Evolutionary conservation across 2,329 filamentous ascomycete genomes (phyloP).

Genomic region (Botrytis fabae): DNA sequence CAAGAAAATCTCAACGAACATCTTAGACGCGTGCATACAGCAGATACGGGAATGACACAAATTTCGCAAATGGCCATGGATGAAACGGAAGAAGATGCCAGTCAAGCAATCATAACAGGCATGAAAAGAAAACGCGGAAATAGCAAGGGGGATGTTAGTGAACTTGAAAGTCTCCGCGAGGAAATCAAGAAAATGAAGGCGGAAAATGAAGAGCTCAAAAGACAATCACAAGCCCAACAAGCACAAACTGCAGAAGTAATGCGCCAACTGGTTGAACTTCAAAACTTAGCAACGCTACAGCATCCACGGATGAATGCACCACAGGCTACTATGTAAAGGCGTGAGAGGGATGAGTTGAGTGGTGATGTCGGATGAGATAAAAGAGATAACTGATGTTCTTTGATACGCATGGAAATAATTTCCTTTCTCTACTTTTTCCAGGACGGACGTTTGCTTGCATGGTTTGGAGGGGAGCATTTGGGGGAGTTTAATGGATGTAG

Average conservation of each 20-base stretch:
- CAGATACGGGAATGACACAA: conserved; percentile 46
- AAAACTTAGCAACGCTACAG: conserved; percentile 19
- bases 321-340: conserved; percentile 21
- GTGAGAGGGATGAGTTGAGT: background rate
- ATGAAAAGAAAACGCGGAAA: conserved; percentile 48
- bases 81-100: conserved; percentile 46
- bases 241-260: conserved; percentile 23
- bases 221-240: conserved; percentile 20
- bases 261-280: conserved; percentile 24
- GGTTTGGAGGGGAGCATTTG: conserved; percentile 20
- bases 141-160: conserved; percentile 43
- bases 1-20: conserved; percentile 95
- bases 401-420: conserved; percentile 5
- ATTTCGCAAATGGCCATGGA: conserved; percentile 40
- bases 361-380: background rate
- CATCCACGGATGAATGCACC: conserved; percentile 22
- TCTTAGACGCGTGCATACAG: conserved; percentile 81
- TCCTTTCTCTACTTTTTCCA: background rate
- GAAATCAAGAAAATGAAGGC: conserved; percentile 67
- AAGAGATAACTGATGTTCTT: conserved; percentile 4
- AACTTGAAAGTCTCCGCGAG: conserved; percentile 49
- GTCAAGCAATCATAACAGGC: conserved; percentile 45
- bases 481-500: conserved; percentile 20
- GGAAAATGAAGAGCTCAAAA: conserved; percentile 58
- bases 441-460: background rate